Percentiles rank a stretch among this genome's conserved stretches.
phyloP scores from a whole-genome alignment of 345 rosid species.

The Adansonia digitata region DNA sequence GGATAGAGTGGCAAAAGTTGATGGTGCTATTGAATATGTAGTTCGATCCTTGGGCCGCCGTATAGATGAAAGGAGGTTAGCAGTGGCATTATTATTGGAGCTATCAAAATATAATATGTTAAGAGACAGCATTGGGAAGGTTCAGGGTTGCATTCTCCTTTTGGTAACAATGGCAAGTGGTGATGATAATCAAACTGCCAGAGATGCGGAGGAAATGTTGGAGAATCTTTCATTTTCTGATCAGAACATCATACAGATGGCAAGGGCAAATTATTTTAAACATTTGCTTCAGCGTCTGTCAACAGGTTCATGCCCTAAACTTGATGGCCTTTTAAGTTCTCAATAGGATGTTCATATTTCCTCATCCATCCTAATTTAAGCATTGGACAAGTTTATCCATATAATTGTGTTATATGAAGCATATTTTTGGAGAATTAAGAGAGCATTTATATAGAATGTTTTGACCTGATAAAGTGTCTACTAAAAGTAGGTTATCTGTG shows the following conservation, averaged over 20 bases:
- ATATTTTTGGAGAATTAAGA: not conserved
- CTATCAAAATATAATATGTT: conserved; percentile 36
- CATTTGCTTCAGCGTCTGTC: conserved; percentile 52
- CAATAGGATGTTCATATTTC: not conserved
- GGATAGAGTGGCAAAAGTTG: conserved; percentile 49
- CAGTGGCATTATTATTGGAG: conserved; percentile 48
- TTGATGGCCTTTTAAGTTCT: conserved; percentile 15
- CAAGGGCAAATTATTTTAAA: conserved; percentile 61
- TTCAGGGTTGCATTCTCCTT: conserved; percentile 58
- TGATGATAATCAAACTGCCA: conserved; percentile 48
- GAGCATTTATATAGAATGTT: not conserved
- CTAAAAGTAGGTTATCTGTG: not conserved
- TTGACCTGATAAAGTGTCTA: not conserved
- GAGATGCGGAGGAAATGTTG: conserved; percentile 46
- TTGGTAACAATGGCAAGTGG: conserved; percentile 57
- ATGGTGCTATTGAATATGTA: conserved; percentile 42
- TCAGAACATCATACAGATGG: conserved; percentile 57
- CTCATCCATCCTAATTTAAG: not conserved
- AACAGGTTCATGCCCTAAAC: conserved; percentile 33
- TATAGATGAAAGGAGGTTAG: conserved; percentile 48
- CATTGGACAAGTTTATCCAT: not conserved
- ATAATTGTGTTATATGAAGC: not conserved
- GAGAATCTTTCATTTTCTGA: conserved; percentile 54
- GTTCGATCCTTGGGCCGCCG: conserved; percentile 61
- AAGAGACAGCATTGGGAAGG: conserved; percentile 46